phyloP scores from a whole-genome alignment of 495 filamentous ascomycete genomes.

The Podospora fimiseda region DNA sequence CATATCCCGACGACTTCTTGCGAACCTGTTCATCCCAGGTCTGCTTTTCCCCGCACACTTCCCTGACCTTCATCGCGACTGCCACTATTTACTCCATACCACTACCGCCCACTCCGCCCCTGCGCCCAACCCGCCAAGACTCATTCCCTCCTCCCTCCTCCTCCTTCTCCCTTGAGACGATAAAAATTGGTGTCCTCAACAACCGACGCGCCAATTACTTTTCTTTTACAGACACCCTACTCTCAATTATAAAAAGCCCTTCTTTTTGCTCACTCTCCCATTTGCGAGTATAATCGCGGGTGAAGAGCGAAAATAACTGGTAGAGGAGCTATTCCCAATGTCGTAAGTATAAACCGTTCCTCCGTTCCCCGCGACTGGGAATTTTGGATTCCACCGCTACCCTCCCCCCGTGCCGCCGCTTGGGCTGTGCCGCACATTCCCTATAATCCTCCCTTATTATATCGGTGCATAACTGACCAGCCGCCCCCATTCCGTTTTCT shows the following conservation, averaged over 20 bases:
- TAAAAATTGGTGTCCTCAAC: neutral
- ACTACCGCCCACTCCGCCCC: neutral
- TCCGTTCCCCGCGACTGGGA: slow-evolving; percentile 1
- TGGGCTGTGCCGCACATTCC: slow-evolving; percentile 18
- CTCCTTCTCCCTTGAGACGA: neutral
- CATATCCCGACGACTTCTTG: neutral
- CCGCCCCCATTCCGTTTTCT: neutral
- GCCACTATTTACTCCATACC: neutral
- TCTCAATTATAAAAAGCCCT: slow-evolving; percentile 12
- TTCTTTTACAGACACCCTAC: neutral
- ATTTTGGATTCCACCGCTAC: slow-evolving; percentile 4
- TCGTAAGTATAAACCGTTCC: slow-evolving; percentile 33
- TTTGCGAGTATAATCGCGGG: slow-evolving; percentile 35
- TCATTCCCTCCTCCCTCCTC: no score
- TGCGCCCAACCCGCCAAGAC: neutral
- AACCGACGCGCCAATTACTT: neutral
- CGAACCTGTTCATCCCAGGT: neutral
- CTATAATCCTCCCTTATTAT: slow-evolving; percentile 2
- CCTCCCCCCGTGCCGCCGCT: slow-evolving; percentile 2
- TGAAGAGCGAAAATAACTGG: slow-evolving; percentile 27
- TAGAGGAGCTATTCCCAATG: slow-evolving; percentile 38
- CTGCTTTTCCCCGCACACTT: neutral
- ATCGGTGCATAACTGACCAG: slow-evolving; percentile 7
- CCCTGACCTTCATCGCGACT: neutral
- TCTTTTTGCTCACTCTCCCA: slow-evolving; percentile 35